phyloP scores from a whole-genome alignment of 257 asterid species.

The Scutellaria galericulata region DNA sequence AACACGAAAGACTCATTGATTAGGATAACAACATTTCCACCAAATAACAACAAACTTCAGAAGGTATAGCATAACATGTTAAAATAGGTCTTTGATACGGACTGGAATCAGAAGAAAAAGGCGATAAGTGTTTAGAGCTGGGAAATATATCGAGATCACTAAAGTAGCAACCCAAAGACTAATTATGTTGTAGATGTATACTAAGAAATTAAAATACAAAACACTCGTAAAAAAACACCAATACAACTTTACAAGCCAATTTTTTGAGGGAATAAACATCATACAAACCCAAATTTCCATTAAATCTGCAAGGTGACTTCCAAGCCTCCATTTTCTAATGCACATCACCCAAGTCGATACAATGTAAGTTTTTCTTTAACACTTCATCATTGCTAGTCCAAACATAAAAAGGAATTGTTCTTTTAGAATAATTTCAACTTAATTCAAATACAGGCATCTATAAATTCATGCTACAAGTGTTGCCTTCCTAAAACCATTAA shows the following conservation, averaged over 20 bases:
- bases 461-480: not conserved
- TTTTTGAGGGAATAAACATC: too few species aligned
- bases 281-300: too few species aligned
- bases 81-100: not conserved
- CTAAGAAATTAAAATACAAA: not conserved
- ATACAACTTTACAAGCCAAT: not conserved
- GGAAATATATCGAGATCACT: not conserved
- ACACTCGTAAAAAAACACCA: not conserved
- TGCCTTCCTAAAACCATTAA: not conserved
- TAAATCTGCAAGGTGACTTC: too few species aligned
- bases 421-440: not conserved
- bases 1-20: not conserved
- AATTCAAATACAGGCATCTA: not conserved
- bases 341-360: not conserved
- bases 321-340: not conserved
- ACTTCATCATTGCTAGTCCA: not conserved
- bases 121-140: not conserved
- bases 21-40: not conserved
- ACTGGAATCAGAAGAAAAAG: not conserved
- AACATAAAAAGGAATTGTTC: not conserved
- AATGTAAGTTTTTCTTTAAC: not conserved
- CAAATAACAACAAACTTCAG: not conserved
- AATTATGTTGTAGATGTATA: not conserved
- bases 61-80: not conserved
- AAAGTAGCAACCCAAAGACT: constrained; percentile 6